Conservation (phyloP, 257 asterid genomes). For the Cinchona pubescens region DNA sequence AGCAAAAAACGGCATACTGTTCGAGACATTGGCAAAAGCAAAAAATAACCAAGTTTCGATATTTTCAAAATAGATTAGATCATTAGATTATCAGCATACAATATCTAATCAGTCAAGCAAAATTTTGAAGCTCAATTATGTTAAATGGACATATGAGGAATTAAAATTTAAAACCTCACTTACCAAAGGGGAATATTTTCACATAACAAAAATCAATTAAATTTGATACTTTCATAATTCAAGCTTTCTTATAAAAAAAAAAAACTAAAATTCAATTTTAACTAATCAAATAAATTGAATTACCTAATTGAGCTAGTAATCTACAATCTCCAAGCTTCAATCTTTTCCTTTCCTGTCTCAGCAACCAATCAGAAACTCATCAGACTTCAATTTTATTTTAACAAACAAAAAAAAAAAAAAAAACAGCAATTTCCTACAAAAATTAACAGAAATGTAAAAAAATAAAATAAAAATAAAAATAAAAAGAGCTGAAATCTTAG, state of each 20-base stretch:
- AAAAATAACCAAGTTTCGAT: background rate
- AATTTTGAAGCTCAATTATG: background rate
- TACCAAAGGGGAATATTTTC: background rate
- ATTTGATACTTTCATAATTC: background rate
- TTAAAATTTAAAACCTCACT: background rate
- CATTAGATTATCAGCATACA: background rate
- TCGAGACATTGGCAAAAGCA: background rate
- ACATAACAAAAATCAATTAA: background rate
- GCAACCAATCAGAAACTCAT: background rate
- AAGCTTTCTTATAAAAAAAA: background rate
- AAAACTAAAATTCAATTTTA: background rate
- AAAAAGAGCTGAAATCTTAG: background rate
- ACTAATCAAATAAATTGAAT: background rate
- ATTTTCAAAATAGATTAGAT: background rate
- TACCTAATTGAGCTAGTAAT: background rate
- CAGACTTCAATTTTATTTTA: background rate
- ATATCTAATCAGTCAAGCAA: background rate
- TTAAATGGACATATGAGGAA: background rate
- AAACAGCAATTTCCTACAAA: background rate
- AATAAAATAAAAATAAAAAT: background rate
- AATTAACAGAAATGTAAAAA: background rate
- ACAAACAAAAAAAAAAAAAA: background rate
- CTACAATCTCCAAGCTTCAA: background rate
- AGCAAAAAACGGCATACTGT: background rate
- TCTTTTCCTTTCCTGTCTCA: background rate